phyloP scores from a whole-genome alignment of 2,329 filamentous ascomycete genomes.

The Thermomyces lanuginosus region DNA sequence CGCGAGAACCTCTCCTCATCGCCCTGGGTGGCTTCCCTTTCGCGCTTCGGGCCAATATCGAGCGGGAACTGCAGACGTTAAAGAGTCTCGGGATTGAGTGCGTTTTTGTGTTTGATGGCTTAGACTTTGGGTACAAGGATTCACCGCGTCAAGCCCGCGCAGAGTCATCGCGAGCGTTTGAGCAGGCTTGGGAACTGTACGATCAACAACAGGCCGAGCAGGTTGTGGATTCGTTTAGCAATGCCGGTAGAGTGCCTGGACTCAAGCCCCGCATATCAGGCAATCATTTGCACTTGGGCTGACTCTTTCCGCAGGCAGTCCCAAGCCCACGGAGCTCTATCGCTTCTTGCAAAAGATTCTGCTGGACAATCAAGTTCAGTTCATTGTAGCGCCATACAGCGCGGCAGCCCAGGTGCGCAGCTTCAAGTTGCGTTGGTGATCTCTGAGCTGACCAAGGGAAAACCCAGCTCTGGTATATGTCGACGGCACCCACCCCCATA shows the following conservation, averaged over 20 bases:
- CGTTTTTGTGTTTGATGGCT: constrained; percentile 82
- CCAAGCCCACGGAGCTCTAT: constrained; percentile 54
- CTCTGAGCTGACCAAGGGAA: constrained; percentile 1
- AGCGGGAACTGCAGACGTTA: constrained; percentile 59
- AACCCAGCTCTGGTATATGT: constrained; percentile 52
- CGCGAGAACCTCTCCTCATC: constrained; percentile 72
- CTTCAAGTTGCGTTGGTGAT: constrained; percentile 14
- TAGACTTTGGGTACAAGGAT: constrained; percentile 62
- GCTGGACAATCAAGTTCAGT: constrained; percentile 51
- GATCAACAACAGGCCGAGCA: constrained; percentile 61
- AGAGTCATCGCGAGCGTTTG: constrained; percentile 50
- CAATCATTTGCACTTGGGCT: too few species aligned
- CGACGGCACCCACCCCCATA: constrained; percentile 51
- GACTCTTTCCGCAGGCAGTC: too few species aligned
- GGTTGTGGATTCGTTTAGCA: constrained; percentile 75
- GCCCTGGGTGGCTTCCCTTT: constrained; percentile 79
- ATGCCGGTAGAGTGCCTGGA: too few species aligned
- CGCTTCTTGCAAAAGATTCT: constrained; percentile 62
- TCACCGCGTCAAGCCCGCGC: constrained; percentile 44
- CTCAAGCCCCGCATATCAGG: too few species aligned
- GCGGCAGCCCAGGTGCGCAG: constrained; percentile 63
- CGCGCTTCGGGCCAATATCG: constrained; percentile 58
- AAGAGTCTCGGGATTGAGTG: constrained; percentile 54
- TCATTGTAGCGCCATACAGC: constrained; percentile 72
- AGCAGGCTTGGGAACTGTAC: constrained; percentile 76